Evolutionary conservation across 805 yeast species (phyloP).

Genomic region (Nakazawaea peltata): DNA sequence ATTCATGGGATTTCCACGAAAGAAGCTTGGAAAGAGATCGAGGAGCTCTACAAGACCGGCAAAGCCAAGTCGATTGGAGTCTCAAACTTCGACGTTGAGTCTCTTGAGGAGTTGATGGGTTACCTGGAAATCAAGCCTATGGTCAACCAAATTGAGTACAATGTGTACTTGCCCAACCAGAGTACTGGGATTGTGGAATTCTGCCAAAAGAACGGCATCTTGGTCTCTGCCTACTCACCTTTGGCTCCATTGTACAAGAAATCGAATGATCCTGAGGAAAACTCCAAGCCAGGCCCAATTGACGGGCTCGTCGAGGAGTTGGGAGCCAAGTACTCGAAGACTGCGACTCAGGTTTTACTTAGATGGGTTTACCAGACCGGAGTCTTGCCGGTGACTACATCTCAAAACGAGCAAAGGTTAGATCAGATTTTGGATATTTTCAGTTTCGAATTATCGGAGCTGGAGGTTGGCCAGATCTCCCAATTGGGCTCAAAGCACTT

Average conservation of each 20-base stretch:
- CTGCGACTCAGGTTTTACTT: conserved; percentile 53
- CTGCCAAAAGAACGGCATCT: conserved; percentile 39
- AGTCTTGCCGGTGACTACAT: conserved; percentile 38
- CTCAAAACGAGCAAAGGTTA: conserved; percentile 32
- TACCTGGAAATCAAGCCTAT: conserved; percentile 52
- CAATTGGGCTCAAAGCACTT: conserved; percentile 18
- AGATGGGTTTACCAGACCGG: conserved; percentile 55
- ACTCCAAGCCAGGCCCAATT: conserved; percentile 25
- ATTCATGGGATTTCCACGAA: conserved; percentile 31
- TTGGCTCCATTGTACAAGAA: conserved; percentile 54
- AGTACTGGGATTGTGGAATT: conserved; percentile 46
- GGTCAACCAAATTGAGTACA: conserved; percentile 68
- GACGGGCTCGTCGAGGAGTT: conserved; percentile 28
- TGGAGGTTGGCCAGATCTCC: conserved; percentile 21
- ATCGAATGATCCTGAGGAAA: conserved; percentile 20
- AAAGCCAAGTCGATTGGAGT: conserved; percentile 60
- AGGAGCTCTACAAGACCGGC: conserved; percentile 34
- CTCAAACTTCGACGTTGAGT: conserved; percentile 57
- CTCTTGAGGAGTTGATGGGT: conserved; percentile 41
- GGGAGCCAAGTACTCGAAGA: conserved; percentile 44
- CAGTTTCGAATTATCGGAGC: conserved; percentile 22
- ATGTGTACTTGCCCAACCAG: conserved; percentile 62
- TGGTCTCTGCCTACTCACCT: conserved; percentile 72
- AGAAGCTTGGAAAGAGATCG: conserved; percentile 13
- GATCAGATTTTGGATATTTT: conserved; percentile 26